Evolutionary conservation across 1,284 basidiomycete species (phyloP), one percentile per base, ranked within the genome.

Genomic region (Malassezia dermatis): DNA sequence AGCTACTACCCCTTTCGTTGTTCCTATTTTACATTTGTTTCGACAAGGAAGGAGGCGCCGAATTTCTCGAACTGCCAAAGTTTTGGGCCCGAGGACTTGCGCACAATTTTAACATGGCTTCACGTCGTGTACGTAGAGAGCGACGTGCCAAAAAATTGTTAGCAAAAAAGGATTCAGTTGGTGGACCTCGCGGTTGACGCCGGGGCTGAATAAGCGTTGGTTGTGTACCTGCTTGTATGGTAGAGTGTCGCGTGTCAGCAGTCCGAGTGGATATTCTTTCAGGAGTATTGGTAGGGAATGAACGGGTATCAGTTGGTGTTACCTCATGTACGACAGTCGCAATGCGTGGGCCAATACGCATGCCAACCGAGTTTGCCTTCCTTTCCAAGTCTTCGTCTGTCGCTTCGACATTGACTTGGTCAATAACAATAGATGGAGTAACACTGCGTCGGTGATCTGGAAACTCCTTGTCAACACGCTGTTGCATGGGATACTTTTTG

Each of bases 131-230:
- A 8, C 55, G 49, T 6, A 57, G 27, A 12, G 55, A 57, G 8
- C 50, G 43, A 17, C 55, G 49, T 12, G 55, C 55, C 8, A 57
- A 28, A 24, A 57, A 57, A 21, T 57, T 57, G 45, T 57, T 57
- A 2, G 55, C 55, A 24, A 57, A 57, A 19, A 57, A 57, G 5
- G 50, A 50, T 8, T 57, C 55, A 23, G 44, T 57, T 2, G 55
- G 55, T 2, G 55, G 55, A 13, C 55, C 55, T 11, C 55, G 49
- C 3, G 55, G 55, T 41, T 57, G 55, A 8, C 55, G 48, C 2
- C 55, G 49, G 3, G 55, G 55, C 26, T 57, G 53, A 35, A 56
- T 50, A 4, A 56, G 19, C 5, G 34, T 11, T 17, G 26, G 30
- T 1, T 37, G 28, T 13, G 28, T 10, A 8, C 23, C 46, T 11